Base-by-base conservation (phyloP, 169 alveolate genomes). In the Eimeria falciformis region DNA sequence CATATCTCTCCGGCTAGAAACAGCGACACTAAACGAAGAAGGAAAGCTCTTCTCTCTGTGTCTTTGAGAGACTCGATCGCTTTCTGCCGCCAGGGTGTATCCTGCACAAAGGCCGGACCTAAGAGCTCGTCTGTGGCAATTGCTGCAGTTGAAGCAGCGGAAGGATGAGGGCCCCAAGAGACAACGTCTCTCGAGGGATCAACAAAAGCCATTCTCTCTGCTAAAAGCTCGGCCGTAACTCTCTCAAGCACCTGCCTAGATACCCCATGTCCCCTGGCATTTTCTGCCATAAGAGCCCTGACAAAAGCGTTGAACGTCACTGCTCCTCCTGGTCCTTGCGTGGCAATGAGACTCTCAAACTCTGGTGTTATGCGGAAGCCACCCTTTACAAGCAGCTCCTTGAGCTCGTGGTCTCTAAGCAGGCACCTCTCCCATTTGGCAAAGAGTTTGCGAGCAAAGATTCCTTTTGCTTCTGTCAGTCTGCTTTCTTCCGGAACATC, bases 181-280 rank as follows among this genome's bases (percentile, higher is more conserved):
- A 79, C 75, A 7, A 73, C 68, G 33, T 79, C 53, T 4, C 89
- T 47, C 5, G 68, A 2, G 9, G 89, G 89, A 21, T 79, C 89
- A 50, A 43, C 25, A 50, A 79, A 79, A 9, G 89, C 46, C 5
- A 17, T 5, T 4, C 89, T 43, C 25, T 79, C 89, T 6, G 89
- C 89, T 18, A 4, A 69, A 33, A 62, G 75, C 12, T 5, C 75
- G 9, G 29, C 23, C 0, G 89, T 37, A 33, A 91, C 40, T 98
- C 98, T 4, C 94, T 95, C 81, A 93, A 97, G 75, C 96, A 97
- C 23, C 93, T 97, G 47, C 87, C 94, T 65, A 96, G 94, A 91
- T 95, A 95, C 75, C 81, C 94, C 69, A 81, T 96, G 88, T 62
- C 95, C 43, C 87, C 92, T 77, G 96, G 93, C 75, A 62, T 58